These are phyloP conservation scores for Exserohilum rostratum DNA, from an alignment of 2,329 filamentous ascomycete genomes.

Conservation along the genomic window DNA sequence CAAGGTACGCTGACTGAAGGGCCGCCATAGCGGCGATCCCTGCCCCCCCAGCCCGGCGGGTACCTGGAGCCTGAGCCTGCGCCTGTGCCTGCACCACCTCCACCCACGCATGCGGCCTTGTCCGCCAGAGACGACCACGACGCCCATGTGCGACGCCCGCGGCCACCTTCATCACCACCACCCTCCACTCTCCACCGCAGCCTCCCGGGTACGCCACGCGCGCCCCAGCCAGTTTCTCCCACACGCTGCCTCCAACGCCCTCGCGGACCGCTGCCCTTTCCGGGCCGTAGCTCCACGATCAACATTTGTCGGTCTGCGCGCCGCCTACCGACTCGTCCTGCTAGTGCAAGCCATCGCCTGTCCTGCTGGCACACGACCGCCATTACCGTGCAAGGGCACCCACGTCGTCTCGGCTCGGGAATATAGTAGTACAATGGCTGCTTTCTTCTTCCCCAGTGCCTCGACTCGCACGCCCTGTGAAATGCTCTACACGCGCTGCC, in stretches of 20 bases:
- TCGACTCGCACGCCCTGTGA: neutral
- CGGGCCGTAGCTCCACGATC: neutral
- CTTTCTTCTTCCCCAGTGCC: too few relatives aligned
- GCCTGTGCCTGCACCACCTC: too few relatives aligned
- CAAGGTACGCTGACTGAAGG: slow-evolving; percentile 18
- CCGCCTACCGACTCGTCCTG: neutral
- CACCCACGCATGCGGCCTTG: too few relatives aligned
- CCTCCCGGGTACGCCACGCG: too few relatives aligned
- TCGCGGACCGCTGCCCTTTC: neutral
- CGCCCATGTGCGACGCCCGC: neutral
- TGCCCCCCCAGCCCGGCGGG: slow-evolving; percentile 9
- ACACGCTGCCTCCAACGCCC: neutral
- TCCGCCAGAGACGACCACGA: too few relatives aligned
- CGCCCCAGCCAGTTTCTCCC: too few relatives aligned
- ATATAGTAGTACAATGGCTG: too few relatives aligned
- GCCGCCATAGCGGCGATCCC: slow-evolving; percentile 12
- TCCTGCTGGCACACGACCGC: neutral
- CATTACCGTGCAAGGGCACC: neutral
- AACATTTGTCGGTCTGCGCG: neutral
- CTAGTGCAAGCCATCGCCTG: neutral
- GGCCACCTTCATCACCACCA: neutral
- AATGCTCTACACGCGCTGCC: too few relatives aligned
- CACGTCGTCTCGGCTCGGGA: too few relatives aligned
- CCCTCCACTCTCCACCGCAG: too few relatives aligned
- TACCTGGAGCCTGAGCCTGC: slow-evolving; percentile 6